phyloP scores from a whole-genome alignment of 192 early-diverging fungal species.

The Umbelopsis vinacea region DNA sequence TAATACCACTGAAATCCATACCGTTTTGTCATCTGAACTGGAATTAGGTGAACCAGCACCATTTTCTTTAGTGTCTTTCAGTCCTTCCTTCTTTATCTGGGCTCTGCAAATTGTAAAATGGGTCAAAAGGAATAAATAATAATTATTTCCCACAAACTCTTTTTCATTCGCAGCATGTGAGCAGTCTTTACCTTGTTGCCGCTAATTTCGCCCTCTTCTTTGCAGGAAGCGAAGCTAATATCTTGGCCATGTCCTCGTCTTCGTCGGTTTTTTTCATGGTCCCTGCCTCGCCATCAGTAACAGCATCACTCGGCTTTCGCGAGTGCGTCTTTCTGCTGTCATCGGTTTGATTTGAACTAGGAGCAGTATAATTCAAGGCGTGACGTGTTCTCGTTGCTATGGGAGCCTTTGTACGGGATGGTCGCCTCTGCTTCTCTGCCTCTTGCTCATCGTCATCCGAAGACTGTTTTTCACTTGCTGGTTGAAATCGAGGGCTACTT shows the following conservation, averaged over 20 bases:
- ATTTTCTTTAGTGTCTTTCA: not conserved
- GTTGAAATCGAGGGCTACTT: slow-evolving; percentile 19
- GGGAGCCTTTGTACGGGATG: not conserved
- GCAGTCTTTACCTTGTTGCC: not conserved
- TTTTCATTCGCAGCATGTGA: no score
- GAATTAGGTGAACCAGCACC: slow-evolving; percentile 21
- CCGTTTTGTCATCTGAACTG: not conserved
- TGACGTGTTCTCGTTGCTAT: slow-evolving; percentile 15
- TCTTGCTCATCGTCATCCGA: not conserved
- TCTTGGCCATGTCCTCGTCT: not conserved
- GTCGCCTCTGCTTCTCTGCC: not conserved
- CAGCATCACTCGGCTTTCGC: not conserved
- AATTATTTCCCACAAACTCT: no score
- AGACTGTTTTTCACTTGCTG: not conserved
- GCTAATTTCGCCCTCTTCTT: slow-evolving; percentile 4
- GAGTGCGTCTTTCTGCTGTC: not conserved
- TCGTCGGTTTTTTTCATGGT: not conserved
- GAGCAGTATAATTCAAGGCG: not conserved
- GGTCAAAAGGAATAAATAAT: not conserved
- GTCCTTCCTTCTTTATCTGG: not conserved
- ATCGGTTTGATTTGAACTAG: not conserved
- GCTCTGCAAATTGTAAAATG: not conserved
- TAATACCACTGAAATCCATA: not conserved
- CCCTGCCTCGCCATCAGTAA: not conserved
- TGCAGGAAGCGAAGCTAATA: not conserved